phyloP scores from a whole-genome alignment of 257 asterid genomes.

The Asclepias syriaca region DNA sequence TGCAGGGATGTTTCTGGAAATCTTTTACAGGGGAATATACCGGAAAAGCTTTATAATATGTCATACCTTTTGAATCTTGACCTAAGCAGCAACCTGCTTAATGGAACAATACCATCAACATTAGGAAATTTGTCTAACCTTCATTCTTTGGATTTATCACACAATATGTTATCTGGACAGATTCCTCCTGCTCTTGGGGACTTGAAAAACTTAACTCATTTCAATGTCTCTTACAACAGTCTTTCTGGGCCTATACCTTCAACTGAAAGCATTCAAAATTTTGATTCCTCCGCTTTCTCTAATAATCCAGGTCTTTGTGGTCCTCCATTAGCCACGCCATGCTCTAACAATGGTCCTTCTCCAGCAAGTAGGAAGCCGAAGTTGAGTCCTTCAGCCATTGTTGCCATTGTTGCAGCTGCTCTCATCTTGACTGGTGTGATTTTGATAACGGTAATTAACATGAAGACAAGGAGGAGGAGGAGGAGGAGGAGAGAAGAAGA shows the following conservation, averaged over 20 bases:
- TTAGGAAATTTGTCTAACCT: slow-evolving; percentile 60
- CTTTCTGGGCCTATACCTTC: slow-evolving; percentile 78
- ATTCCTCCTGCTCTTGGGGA: slow-evolving; percentile 57
- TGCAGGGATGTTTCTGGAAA: slow-evolving; percentile 80
- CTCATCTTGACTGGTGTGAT: slow-evolving; percentile 65
- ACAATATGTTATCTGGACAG: slow-evolving; percentile 51
- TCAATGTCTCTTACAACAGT: slow-evolving; percentile 75
- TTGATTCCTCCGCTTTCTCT: slow-evolving; percentile 66
- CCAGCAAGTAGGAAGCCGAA: slow-evolving; percentile 41
- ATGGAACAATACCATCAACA: slow-evolving; percentile 58
- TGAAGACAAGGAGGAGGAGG: slow-evolving; percentile 49
- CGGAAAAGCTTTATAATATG: slow-evolving; percentile 54
- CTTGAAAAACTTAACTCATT: slow-evolving; percentile 49
- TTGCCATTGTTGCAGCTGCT: slow-evolving; percentile 83
- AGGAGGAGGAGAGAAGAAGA: slow-evolving; percentile 48
- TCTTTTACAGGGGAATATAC: slow-evolving; percentile 54
- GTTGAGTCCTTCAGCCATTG: slow-evolving; percentile 62
- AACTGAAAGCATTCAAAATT: slow-evolving; percentile 40
- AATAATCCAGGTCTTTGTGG: slow-evolving; percentile 79
- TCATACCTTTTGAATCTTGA: slow-evolving; percentile 64
- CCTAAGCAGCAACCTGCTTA: slow-evolving; percentile 60
- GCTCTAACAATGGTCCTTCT: slow-evolving; percentile 29
- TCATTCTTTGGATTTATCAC: slow-evolving; percentile 60
- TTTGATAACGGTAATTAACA: slow-evolving; percentile 60
- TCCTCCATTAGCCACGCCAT: slow-evolving; percentile 47